phyloP scores from a whole-genome alignment of 192 early-diverging fungal genomes.

The Chytriomyces sp. region DNA sequence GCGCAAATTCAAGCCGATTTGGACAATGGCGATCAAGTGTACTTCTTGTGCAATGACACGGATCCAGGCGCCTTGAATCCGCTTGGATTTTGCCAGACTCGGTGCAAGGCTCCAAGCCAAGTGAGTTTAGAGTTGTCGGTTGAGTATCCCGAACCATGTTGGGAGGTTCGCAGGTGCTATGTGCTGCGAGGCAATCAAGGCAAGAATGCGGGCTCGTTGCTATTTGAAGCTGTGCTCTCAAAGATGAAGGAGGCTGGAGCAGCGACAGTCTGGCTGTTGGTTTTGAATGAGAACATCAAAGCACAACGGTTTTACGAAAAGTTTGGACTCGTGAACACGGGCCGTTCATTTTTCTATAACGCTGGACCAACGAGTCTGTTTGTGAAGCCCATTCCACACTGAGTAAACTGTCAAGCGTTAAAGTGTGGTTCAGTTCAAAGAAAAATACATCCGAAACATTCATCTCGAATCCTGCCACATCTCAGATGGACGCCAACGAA shows the following conservation, averaged over 20 bases:
- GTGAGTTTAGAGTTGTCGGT: background rate
- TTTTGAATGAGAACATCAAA: slow-evolving; percentile 3
- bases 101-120: background rate
- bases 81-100: background rate
- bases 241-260: slow-evolving; percentile 22
- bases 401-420: too few relatives aligned
- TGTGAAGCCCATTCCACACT: too few relatives aligned
- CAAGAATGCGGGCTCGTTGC: background rate
- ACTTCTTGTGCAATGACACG: background rate
- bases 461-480: too few relatives aligned
- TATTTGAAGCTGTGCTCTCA: background rate
- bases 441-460: too few relatives aligned
- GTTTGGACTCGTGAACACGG: slow-evolving; percentile 10
- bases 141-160: slow-evolving; percentile 9
- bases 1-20: background rate
- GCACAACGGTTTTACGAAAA: slow-evolving; percentile 28
- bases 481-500: too few relatives aligned
- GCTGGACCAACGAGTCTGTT: too few relatives aligned
- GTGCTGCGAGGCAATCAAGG: slow-evolving; percentile 5
- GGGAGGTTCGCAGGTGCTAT: slow-evolving; percentile 24
- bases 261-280: slow-evolving; percentile 6
- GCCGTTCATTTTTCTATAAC: too few relatives aligned
- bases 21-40: background rate
- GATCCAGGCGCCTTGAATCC: background rate
- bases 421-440: too few relatives aligned